These are phyloP conservation scores for Tagetes erecta DNA, from an alignment of 129 eudicot genomes.

Conservation along the genomic window DNA sequence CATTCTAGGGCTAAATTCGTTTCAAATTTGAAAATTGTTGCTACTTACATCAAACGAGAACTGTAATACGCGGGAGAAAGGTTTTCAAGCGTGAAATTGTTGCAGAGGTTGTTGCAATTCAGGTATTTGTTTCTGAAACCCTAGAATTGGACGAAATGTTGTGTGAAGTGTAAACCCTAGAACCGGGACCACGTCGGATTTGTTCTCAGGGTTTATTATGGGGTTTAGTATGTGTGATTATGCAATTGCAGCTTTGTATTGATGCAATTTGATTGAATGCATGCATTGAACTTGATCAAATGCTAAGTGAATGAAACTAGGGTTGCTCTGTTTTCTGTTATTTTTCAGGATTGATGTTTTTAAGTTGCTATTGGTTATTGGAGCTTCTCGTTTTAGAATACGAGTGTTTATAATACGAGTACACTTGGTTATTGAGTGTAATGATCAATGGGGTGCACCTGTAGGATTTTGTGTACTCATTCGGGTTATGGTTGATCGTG, in stretches of 20 bases:
- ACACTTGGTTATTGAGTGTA: slow-evolving; percentile 14
- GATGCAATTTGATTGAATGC: slow-evolving; percentile 41
- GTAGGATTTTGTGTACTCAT: slow-evolving; percentile 18
- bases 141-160: slow-evolving; percentile 50
- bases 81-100: slow-evolving; percentile 37
- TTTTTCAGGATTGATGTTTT: slow-evolving; percentile 15
- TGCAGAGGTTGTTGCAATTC: slow-evolving; percentile 38
- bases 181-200: slow-evolving; percentile 19
- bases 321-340: slow-evolving; percentile 30
- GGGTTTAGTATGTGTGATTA: slow-evolving; percentile 31
- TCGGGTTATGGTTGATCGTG: background rate
- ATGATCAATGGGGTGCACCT: slow-evolving; percentile 20
- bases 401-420: slow-evolving; percentile 21
- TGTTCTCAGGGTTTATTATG: slow-evolving; percentile 32
- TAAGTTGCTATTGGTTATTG: slow-evolving; percentile 4
- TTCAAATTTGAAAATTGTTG: slow-evolving; percentile 41
- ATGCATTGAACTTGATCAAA: slow-evolving; percentile 25
- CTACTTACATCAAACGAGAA: slow-evolving; percentile 24
- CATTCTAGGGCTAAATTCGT: slow-evolving; percentile 42
- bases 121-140: slow-evolving; percentile 58
- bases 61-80: slow-evolving; percentile 33
- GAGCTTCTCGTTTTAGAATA: slow-evolving; percentile 18
- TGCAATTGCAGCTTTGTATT: slow-evolving; percentile 19
- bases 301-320: slow-evolving; percentile 13
- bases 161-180: slow-evolving; percentile 53